Conservation (phyloP, 139 green algal genomes). For the Chlorella sorokiniana region DNA sequence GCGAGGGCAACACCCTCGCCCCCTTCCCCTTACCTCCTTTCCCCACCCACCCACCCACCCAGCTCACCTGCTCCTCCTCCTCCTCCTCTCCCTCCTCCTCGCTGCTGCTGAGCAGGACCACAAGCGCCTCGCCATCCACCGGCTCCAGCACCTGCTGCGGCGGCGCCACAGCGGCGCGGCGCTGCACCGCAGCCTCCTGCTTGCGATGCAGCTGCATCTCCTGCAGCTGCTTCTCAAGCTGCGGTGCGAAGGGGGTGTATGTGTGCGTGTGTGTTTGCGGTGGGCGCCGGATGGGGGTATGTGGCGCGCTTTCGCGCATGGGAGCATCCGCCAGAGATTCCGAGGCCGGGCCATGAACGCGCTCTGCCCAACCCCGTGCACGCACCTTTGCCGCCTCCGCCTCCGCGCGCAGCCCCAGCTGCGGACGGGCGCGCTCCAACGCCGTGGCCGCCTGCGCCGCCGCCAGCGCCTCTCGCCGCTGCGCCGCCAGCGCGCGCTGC, state of each 20-base stretch:
- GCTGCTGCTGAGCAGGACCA: conserved; percentile 23
- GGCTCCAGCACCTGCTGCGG: neutral
- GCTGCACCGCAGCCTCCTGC: neutral
- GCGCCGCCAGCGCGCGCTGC: conserved; percentile 4
- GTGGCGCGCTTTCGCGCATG: too few relatives aligned
- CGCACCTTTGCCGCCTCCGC: neutral
- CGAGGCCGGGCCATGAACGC: neutral
- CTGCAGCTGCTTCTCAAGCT: conserved; percentile 12
- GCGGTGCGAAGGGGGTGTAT: too few relatives aligned
- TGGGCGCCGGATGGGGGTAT: neutral
- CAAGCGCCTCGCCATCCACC: neutral
- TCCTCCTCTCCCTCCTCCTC: conserved; percentile 1
- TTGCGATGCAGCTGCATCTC: conserved; percentile 8
- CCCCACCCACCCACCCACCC: neutral
- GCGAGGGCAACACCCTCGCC: neutral
- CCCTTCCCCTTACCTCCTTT: neutral
- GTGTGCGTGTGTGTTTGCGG: neutral
- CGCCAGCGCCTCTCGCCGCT: neutral
- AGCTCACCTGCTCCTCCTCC: neutral
- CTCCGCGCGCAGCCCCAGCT: neutral
- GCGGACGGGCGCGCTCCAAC: conserved; percentile 4
- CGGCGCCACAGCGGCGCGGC: neutral
- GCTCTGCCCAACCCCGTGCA: neutral
- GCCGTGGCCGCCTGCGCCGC: conserved; percentile 10
- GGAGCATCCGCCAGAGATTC: neutral